Percentiles rank a stretch among this genome's conserved stretches.
Conservation (phyloP, 148 eudicot species). For the Rhododendron simsii region DNA sequence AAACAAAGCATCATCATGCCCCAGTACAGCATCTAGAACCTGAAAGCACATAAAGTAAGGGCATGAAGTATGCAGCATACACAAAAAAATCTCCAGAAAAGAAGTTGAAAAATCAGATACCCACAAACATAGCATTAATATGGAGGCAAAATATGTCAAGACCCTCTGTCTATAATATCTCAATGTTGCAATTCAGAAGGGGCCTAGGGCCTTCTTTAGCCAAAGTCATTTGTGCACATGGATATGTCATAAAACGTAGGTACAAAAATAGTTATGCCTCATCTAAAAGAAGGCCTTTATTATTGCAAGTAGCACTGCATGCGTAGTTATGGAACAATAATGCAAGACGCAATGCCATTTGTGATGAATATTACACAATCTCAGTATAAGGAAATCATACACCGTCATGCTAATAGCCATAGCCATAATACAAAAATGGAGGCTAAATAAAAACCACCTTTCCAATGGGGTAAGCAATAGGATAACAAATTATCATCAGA, state of each 20-base stretch:
- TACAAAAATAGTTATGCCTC: neutral
- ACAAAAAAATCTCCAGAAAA: neutral
- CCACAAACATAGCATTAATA: neutral
- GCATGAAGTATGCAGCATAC: neutral
- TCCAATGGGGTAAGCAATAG: conserved; percentile 83
- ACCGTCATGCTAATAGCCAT: neutral
- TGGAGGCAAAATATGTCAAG: neutral
- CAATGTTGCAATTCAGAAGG: neutral
- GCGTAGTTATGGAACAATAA: neutral
- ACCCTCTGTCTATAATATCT: neutral
- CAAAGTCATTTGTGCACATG: neutral
- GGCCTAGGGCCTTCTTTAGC: neutral
- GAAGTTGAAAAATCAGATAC: neutral
- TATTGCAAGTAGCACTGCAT: neutral
- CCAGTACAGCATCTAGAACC: conserved; percentile 73
- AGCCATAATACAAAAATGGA: neutral
- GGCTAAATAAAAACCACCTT: conserved; percentile 44
- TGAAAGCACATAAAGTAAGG: conserved; percentile 21
- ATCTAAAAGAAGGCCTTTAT: neutral
- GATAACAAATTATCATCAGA: conserved; percentile 83
- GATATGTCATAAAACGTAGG: neutral
- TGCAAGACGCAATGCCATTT: neutral
- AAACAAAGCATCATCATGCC: conserved; percentile 71
- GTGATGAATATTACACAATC: too few relatives aligned
- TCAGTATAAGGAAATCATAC: neutral